A percentile compares a stretch with the other conserved stretches of the same genome.
phyloP scores from a whole-genome alignment of 139 green algal species.

The Coelastrella sp. region DNA sequence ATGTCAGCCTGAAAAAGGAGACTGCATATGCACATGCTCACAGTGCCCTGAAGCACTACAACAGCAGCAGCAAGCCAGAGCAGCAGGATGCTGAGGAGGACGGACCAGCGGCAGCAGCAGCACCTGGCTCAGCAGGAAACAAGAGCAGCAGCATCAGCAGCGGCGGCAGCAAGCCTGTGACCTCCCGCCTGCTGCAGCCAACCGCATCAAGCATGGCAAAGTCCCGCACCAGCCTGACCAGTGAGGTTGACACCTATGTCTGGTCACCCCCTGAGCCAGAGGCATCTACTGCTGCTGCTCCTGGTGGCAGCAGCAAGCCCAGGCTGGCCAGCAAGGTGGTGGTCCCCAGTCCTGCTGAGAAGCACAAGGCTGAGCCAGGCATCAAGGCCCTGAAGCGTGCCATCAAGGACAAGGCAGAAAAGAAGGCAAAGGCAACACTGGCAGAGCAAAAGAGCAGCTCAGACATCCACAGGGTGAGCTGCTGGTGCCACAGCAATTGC shows the following conservation, averaged over 20 bases:
- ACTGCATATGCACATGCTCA: not conserved
- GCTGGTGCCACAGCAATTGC: not conserved
- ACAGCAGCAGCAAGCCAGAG: conserved; percentile 5
- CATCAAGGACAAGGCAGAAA: conserved; percentile 22
- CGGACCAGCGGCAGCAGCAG: not conserved
- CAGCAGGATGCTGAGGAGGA: not conserved
- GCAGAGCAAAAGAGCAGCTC: not conserved
- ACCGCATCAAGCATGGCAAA: conserved; percentile 21
- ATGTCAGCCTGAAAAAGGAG: conserved; percentile 24
- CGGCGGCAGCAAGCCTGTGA: not conserved
- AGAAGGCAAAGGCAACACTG: conserved; percentile 30
- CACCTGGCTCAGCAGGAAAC: not conserved
- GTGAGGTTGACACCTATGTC: conserved; percentile 9
- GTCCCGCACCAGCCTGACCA: not conserved
- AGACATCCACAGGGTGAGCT: conserved; percentile 3
- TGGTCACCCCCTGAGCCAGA: not conserved
- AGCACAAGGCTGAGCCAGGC: not conserved
- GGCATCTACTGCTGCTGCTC: not conserved
- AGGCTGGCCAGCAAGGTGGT: conserved; percentile 44
- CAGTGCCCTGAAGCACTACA: conserved; percentile 34
- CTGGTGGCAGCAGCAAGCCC: not conserved
- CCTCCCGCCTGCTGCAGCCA: conserved; percentile 30
- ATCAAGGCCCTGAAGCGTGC: conserved; percentile 13
- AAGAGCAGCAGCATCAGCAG: not conserved
- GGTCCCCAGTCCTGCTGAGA: conserved; percentile 18